A percentile compares a stretch with the other conserved stretches of the same genome.
Evolutionary conservation across 768 basidiomycete species (phyloP).

Genomic region (Clathrus columnatus): DNA sequence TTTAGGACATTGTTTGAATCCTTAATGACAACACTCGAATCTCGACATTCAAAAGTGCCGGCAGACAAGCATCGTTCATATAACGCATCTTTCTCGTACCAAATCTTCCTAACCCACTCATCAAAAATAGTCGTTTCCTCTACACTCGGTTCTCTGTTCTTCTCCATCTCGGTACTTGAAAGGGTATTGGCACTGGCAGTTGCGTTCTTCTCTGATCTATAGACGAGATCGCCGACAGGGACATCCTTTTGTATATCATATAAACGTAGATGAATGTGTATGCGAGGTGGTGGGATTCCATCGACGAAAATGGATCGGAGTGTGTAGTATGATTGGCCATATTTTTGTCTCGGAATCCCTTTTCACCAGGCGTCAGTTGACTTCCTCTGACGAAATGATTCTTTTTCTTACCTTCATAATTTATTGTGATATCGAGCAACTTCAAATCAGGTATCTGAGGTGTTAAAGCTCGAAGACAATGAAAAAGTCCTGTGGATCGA

Average conservation of each 20-base stretch:
- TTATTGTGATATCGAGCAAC: slow-evolving; percentile 84
- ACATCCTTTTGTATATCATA: slow-evolving; percentile 60
- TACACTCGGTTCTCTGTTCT: slow-evolving; percentile 39
- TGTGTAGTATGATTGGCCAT: slow-evolving; percentile 86
- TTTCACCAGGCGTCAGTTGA: background rate
- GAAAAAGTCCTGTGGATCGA: slow-evolving; percentile 84
- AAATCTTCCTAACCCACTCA: slow-evolving; percentile 70
- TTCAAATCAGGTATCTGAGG: slow-evolving; percentile 70
- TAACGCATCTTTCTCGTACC: slow-evolving; percentile 77
- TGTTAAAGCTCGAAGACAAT: slow-evolving; percentile 71
- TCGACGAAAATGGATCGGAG: slow-evolving; percentile 81
- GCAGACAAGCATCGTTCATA: slow-evolving; percentile 58
- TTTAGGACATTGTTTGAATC: slow-evolving; percentile 27
- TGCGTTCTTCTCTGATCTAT: slow-evolving; percentile 15
- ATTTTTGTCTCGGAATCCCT: slow-evolving; percentile 73
- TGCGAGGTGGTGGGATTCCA: slow-evolving; percentile 68
- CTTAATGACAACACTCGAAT: background rate
- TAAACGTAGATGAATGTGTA: slow-evolving; percentile 82
- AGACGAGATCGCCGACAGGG: slow-evolving; percentile 56
- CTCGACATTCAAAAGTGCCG: slow-evolving; percentile 32
- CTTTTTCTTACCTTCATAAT: slow-evolving; percentile 66
- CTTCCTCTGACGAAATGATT: background rate
- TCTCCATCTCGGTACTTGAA: slow-evolving; percentile 21
- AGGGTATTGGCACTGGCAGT: slow-evolving; percentile 18
- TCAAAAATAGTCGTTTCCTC: slow-evolving; percentile 65